phyloP scores from a whole-genome alignment of 2,329 filamentous ascomycete species.

The Pezicula neosporulosa region DNA sequence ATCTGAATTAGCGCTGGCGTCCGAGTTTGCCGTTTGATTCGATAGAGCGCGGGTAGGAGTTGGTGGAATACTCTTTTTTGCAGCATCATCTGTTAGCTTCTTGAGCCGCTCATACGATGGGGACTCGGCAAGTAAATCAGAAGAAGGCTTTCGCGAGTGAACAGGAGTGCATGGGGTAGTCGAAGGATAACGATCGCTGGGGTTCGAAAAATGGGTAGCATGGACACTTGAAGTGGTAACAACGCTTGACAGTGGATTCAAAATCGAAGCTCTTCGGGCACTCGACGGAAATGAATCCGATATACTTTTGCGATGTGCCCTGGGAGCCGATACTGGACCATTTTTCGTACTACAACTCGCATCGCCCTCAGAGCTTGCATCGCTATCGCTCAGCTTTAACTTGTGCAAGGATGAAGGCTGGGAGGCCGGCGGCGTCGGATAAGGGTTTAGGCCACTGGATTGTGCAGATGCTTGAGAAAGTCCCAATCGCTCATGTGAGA shows the following conservation, averaged over 20 bases:
- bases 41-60: conserved; percentile 83
- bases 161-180: conserved; percentile 51
- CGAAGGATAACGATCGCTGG: conserved; percentile 50
- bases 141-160: conserved; percentile 42
- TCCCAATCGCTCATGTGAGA: conserved; percentile 18
- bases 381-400: conserved; percentile 32
- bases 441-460: conserved; percentile 33
- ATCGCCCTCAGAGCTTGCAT: conserved; percentile 35
- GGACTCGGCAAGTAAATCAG: conserved; percentile 46
- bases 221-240: conserved; percentile 61
- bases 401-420: conserved; percentile 41
- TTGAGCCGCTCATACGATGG: conserved; percentile 66
- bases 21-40: conserved; percentile 48
- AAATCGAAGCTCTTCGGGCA: conserved; percentile 40
- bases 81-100: conserved; percentile 83
- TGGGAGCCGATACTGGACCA: conserved; percentile 24
- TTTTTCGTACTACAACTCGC: conserved; percentile 31
- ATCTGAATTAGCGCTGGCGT: conserved; percentile 32
- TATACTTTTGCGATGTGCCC: conserved; percentile 36
- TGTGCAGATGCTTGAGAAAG: conserved; percentile 19
- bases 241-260: conserved; percentile 60
- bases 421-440: conserved; percentile 57
- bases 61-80: conserved; percentile 84
- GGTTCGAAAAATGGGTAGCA: conserved; percentile 68
- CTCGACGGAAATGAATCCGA: conserved; percentile 40